phyloP scores from a whole-genome alignment of 805 yeast genomes.

The Saccharomyces kudriavzevii region DNA sequence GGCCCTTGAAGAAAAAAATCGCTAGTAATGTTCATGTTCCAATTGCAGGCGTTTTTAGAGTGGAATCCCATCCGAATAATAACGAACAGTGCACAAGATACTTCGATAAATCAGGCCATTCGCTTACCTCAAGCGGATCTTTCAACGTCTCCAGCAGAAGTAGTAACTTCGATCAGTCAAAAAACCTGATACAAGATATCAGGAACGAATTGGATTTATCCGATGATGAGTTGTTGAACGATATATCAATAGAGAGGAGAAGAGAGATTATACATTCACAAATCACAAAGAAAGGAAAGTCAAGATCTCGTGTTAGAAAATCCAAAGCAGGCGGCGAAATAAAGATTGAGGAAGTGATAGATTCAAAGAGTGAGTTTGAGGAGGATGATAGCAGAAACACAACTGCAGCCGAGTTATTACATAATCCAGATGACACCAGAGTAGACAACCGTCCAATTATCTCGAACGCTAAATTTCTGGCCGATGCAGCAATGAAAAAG shows the following conservation, averaged over 20 bases:
- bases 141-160: neutral
- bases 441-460: conserved; percentile 28
- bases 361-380: conserved; percentile 1
- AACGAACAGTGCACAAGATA: neutral
- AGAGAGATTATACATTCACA: conserved; percentile 10
- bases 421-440: conserved; percentile 21
- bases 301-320: neutral
- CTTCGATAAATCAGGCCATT: neutral
- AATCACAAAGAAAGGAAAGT: conserved; percentile 7
- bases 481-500: conserved; percentile 16
- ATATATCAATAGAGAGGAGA: neutral
- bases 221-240: neutral
- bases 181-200: neutral
- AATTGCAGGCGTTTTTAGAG: neutral
- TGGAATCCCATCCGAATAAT: neutral
- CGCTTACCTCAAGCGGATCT: neutral
- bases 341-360: conserved; percentile 1
- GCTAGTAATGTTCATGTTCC: neutral
- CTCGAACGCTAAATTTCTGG: conserved; percentile 24
- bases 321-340: neutral
- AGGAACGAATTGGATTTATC: neutral
- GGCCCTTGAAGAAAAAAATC: neutral
- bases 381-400: conserved; percentile 13
- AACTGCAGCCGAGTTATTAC: conserved; percentile 30
- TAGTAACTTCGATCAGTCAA: neutral